Evolutionary conservation across 129 eudicot genomes (phyloP).

Genomic region (Silybum marianum): DNA sequence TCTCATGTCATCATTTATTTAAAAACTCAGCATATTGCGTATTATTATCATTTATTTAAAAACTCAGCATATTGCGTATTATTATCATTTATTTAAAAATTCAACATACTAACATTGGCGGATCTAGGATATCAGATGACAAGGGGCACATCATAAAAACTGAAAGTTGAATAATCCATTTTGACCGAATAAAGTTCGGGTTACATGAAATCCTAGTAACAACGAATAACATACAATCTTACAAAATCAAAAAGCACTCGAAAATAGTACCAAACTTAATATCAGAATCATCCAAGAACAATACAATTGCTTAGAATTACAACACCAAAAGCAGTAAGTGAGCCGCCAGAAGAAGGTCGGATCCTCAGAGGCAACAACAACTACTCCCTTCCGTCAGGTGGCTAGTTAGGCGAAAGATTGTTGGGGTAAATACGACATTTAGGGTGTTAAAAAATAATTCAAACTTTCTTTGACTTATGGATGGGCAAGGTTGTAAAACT

Average conservation of each 20-base stretch:
- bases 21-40: background rate
- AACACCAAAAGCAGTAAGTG: background rate
- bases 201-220: no score
- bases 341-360: background rate
- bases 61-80: background rate
- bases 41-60: no score
- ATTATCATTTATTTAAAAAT: no score
- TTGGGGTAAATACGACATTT: background rate
- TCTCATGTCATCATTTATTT: background rate
- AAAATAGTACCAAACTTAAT: background rate
- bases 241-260: no score
- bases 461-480: no score
- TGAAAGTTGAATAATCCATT: background rate
- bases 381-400: no score
- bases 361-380: no score
- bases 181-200: background rate
- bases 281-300: background rate
- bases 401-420: no score
- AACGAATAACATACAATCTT: background rate
- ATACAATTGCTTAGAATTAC: background rate
- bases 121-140: background rate
- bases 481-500: no score
- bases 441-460: no score
- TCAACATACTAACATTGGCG: background rate
- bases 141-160: background rate